Percentiles rank a stretch among this genome's conserved stretches.
These are phyloP conservation scores for Trichoderma reesei DNA, from an alignment of 495 filamentous ascomycete species.

Conservation along the genomic window DNA sequence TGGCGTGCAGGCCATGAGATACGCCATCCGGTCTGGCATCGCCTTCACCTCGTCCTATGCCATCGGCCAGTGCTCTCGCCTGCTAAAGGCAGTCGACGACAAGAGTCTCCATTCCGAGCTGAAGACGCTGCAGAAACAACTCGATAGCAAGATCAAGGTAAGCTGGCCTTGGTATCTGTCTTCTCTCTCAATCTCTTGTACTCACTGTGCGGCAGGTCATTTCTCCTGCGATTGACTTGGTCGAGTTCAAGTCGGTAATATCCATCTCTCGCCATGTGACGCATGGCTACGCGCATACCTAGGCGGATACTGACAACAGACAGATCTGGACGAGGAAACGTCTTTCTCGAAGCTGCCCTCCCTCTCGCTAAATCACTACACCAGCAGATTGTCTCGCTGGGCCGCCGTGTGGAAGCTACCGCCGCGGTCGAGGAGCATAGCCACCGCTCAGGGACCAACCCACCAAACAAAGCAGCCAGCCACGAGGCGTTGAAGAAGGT, in stretches of 20 bases:
- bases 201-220: slow-evolving; percentile 50
- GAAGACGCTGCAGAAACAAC: slow-evolving; percentile 55
- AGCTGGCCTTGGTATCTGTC: slow-evolving; percentile 15
- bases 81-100: slow-evolving; percentile 63
- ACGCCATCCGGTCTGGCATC: slow-evolving; percentile 85
- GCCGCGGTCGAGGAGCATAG: slow-evolving; percentile 56
- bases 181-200: neutral
- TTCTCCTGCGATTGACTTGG: slow-evolving; percentile 85
- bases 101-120: slow-evolving; percentile 59
- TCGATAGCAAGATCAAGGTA: slow-evolving; percentile 78
- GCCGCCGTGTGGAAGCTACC: slow-evolving; percentile 60
- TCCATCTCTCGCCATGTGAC: neutral
- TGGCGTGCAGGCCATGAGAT: slow-evolving; percentile 71
- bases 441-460: neutral
- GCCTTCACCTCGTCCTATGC: slow-evolving; percentile 80
- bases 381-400: slow-evolving; percentile 77
- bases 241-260: slow-evolving; percentile 69
- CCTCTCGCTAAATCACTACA: slow-evolving; percentile 78
- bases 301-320: slow-evolving; percentile 9
- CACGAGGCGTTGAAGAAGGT: slow-evolving; percentile 38
- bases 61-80: slow-evolving; percentile 65
- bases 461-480: neutral
- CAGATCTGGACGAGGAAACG: slow-evolving; percentile 88
- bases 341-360: slow-evolving; percentile 81
- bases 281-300: slow-evolving; percentile 11